Percentiles rank a stretch among this genome's conserved stretches.
phyloP scores from a whole-genome alignment of 768 basidiomycete genomes.

The Pleurotus ostreatus region DNA sequence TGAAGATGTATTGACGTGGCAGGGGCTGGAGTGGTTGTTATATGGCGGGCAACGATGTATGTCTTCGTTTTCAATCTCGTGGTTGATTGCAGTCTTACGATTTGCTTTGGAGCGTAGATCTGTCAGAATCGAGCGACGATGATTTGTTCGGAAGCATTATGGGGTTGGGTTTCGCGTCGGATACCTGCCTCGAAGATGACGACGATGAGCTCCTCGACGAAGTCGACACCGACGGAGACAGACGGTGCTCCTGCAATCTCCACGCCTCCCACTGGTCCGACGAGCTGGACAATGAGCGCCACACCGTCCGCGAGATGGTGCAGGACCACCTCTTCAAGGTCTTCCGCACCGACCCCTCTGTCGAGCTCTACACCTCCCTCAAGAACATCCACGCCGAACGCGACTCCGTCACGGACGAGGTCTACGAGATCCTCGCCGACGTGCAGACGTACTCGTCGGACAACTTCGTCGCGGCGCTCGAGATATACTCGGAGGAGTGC shows the following conservation, averaged over 20 bases:
- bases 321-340: constrained; percentile 36
- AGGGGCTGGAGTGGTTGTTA: constrained; percentile 45
- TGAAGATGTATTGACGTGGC: constrained; percentile 46
- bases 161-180: not conserved
- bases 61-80: constrained; percentile 15
- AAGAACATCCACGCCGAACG: constrained; percentile 30
- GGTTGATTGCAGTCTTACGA: too few relatives aligned
- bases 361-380: constrained; percentile 41
- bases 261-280: constrained; percentile 53
- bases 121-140: not conserved
- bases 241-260: constrained; percentile 24
- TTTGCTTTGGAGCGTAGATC: too few relatives aligned
- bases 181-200: constrained; percentile 10
- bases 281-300: constrained; percentile 34
- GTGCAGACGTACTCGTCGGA: constrained; percentile 48
- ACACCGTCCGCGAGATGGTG: constrained; percentile 39
- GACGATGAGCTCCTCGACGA: constrained; percentile 16
- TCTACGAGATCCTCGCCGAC: constrained; percentile 26
- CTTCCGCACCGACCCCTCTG: constrained; percentile 51
- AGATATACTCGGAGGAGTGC: constrained; percentile 39
- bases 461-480: constrained; percentile 50
- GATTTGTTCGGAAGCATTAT: constrained; percentile 8
- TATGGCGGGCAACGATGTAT: constrained; percentile 46
- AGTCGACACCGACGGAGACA: constrained; percentile 21
- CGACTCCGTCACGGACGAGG: constrained; percentile 23